Base-by-base conservation (phyloP, 2,329 filamentous ascomycete species). In the Exophiala lecanii-corni region DNA sequence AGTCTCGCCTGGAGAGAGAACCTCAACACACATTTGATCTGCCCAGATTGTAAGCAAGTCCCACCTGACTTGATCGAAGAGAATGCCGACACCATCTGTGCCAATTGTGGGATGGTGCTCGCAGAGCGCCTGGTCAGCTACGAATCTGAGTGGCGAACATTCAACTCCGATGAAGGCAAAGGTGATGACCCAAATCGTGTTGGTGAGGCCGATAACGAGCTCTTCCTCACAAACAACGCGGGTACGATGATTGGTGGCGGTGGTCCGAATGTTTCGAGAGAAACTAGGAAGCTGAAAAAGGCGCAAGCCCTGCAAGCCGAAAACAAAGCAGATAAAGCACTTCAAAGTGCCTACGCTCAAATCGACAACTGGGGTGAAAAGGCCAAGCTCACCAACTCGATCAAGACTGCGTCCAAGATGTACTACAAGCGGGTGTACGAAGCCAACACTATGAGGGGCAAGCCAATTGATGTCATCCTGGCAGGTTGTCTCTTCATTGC, bases 401-500 rank as follows among this genome's bases (percentile, higher is more conserved):
- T 94, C 30, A 82, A 86, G 38, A 89, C 96, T 59, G 86, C 85
- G 1, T 89, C 92, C 49, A 96, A 96, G 72, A 86, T 94, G 63
- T 83, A 97, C 53, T 98, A 85, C 78, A 97, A 96, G 72, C 78
- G 92, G 44, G 86, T 91, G 17, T 89, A 95, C 57, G 92, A 98
- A 66, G 83, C 84, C 60, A 91, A 91, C 64, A 77, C 89, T 43
- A 89, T 97, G 76, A 95, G 95, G 70, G 89, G 89, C 62, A 98
- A 98, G 69, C 84, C 86, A 1, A 85, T 89, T 61, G 91, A 97
- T 57, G 86, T 87, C 43, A 84, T 98, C 55, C 91, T 97, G 55
- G 92, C 92, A 4, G 89, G 89, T 5, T 96, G 89, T 68, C 92
- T 98, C 66, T 97, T 98, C 72, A 91, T 98, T 57, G 89, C 92